phyloP scores from a whole-genome alignment of 345 rosid genomes.

The Sonneratia alba region DNA sequence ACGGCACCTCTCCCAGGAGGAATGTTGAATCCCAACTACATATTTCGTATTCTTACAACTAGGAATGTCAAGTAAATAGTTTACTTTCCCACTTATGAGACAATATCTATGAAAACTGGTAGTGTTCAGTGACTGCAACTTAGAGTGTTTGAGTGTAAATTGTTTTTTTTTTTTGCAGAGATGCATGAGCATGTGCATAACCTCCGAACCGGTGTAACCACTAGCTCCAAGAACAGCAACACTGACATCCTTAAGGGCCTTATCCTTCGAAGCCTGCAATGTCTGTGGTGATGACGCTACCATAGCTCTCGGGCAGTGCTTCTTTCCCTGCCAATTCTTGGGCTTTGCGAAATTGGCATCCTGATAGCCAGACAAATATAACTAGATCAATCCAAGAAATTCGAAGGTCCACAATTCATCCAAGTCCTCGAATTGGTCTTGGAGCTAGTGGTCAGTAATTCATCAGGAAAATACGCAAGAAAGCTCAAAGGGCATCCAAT shows the following conservation, averaged over 20 bases:
- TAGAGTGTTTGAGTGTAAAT: not conserved
- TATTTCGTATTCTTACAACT: not conserved
- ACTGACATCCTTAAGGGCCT: conserved; percentile 44
- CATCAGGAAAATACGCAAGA: not conserved
- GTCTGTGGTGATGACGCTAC: conserved; percentile 27
- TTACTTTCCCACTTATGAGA: no score
- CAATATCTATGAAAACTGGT: not conserved
- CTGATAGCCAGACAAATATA: conserved; percentile 9
- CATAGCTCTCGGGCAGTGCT: conserved; percentile 24
- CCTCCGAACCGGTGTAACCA: conserved; percentile 99
- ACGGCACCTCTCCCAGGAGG: no score
- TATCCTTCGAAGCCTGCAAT: conserved; percentile 22
- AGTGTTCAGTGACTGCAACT: not conserved
- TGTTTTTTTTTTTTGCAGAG: not conserved
- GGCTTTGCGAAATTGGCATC: conserved; percentile 20
- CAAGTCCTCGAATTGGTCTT: not conserved
- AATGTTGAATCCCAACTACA: not conserved
- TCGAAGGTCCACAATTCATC: not conserved
- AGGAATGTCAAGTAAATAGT: not conserved
- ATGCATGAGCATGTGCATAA: conserved; percentile 6
- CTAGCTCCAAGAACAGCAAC: conserved; percentile 96
- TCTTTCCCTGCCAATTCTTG: conserved; percentile 20
- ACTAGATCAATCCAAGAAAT: not conserved
- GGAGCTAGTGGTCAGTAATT: not conserved
- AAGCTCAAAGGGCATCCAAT: not conserved